Evolutionary conservation across 2,329 filamentous ascomycete species (phyloP), one percentile per base, ranked within the genome.

Genomic region (Penicillium occitanis): DNA sequence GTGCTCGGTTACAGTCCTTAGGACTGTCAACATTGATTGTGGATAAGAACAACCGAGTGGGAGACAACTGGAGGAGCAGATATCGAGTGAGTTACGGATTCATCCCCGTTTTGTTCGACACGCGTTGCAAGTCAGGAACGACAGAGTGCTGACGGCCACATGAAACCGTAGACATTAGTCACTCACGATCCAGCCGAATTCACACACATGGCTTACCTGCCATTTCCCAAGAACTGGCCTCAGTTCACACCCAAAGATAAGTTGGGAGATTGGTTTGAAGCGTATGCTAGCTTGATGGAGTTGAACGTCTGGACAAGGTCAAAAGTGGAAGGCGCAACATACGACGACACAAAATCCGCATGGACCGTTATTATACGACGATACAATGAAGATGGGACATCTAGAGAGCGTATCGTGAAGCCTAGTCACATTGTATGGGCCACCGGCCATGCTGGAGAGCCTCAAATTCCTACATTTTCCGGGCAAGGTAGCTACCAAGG

Each of bases 51-150:
- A 72, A 78, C 14, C 73, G 79, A 0, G 74, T 85, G 10, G 83
- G 82, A 4, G 82, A 84, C 67, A 83, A 82, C 60, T 85, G 83
- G 83, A 73, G 81, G 2, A 76, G 80, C 14, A 77, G 84, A n/a
- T 85, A 85, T 68, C 74, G 79, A 28, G 76, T 78, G 58, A 17
- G 61, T 63, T 28, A 14, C 4, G 17, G 7, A 8, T 25, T 50
- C 22, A 50, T 25, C 14, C 14, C 19, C 3, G 7, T 22, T 19
- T 19, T 19, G n/a, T 19, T 48, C 13, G 19, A 25, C 3, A 25
- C 5, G 8, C 2, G 13, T 30, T 51, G 33, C 22, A 59, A 11
- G 19, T 7, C 42, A n/a, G 19, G 17, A 44, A n/a, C n/a, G 17
- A 44, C 8, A 19, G n/a, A 19, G 5, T 8, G 14, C 42, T 44